Evolutionary conservation across 75 land plant genomes (phyloP).

Genomic region (Cupressus sempervirens): DNA sequence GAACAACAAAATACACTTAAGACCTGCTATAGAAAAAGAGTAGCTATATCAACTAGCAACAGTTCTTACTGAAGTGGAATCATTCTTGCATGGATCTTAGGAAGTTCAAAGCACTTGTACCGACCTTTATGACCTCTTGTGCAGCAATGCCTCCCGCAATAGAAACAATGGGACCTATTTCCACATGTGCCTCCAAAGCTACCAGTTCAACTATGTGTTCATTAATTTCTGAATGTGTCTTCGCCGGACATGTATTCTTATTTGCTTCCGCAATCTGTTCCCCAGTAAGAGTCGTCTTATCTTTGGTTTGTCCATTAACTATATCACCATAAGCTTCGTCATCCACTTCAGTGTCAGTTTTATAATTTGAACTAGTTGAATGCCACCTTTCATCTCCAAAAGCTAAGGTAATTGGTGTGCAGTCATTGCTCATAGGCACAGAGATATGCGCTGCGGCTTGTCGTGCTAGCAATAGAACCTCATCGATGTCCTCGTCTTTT

Average conservation of each 20-base stretch:
- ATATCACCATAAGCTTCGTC: neutral
- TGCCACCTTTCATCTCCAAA: conserved; percentile 2
- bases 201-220: conserved; percentile 28
- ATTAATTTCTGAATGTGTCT: conserved; percentile 16
- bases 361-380: neutral
- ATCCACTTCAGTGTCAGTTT: neutral
- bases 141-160: conserved; percentile 49
- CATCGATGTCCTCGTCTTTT: conserved; percentile 25
- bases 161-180: conserved; percentile 41
- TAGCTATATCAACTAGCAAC: neutral
- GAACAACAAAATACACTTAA: neutral
- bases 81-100: neutral
- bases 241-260: neutral
- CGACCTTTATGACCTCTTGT: conserved; percentile 55
- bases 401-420: neutral
- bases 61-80: neutral
- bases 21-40: neutral
- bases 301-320: neutral
- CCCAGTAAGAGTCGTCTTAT: neutral
- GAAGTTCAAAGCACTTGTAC: neutral
- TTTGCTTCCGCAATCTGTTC: conserved; percentile 11
- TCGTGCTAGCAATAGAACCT: conserved; percentile 28
- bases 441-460: conserved; percentile 2
- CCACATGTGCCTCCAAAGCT: conserved; percentile 34
- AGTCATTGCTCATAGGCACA: neutral